These are phyloP conservation scores for Neurospora tetrasperma DNA, from an alignment of 495 filamentous ascomycete genomes.

Conservation along the genomic window DNA sequence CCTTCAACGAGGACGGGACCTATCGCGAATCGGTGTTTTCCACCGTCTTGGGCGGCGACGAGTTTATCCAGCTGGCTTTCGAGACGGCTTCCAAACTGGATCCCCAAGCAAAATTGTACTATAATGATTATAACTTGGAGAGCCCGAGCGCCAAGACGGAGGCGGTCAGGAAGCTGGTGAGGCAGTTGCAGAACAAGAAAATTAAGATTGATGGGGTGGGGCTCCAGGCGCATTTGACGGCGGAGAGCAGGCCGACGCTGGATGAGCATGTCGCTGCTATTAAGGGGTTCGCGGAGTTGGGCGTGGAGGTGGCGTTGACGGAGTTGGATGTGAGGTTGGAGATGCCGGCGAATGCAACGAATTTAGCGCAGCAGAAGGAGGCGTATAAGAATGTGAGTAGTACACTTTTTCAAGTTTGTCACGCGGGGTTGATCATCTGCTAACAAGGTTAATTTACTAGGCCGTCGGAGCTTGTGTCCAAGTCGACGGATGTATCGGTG, in stretches of 20 bases:
- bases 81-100: conserved; percentile 38
- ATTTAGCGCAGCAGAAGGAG: conserved; percentile 44
- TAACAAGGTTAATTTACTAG: no score
- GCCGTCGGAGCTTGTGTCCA: conserved; percentile 47
- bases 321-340: conserved; percentile 49
- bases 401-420: no score
- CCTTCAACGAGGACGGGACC: conserved; percentile 53
- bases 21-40: conserved; percentile 45
- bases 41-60: conserved; percentile 38
- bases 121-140: conserved; percentile 56
- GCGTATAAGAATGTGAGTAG: conserved; percentile 43
- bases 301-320: conserved; percentile 45
- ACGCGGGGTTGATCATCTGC: no score
- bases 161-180: conserved; percentile 15
- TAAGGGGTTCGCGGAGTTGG: conserved; percentile 31
- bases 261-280: conserved; percentile 35
- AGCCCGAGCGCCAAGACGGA: conserved; percentile 11
- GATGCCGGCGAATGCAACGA: conserved; percentile 30
- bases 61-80: conserved; percentile 48
- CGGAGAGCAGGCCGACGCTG: conserved; percentile 34
- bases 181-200: conserved; percentile 32
- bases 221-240: conserved; percentile 46
- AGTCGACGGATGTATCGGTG: conserved; percentile 48
- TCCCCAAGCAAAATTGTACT: conserved; percentile 50
- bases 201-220: conserved; percentile 40